Evolutionary conservation across 306 rosid species (phyloP), one percentile per base, ranked within the genome.

Genomic region (Dryas octopetala): DNA sequence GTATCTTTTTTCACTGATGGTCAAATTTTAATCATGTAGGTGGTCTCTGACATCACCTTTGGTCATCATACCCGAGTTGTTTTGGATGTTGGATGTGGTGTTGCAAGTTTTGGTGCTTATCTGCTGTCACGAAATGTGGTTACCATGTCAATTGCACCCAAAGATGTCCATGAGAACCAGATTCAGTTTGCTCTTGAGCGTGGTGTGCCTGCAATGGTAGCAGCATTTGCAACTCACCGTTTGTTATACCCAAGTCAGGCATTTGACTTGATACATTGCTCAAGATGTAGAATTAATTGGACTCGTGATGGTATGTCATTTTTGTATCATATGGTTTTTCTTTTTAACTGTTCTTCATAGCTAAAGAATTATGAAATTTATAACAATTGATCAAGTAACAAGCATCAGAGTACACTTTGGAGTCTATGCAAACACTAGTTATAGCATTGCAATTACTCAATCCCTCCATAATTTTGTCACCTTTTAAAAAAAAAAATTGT

Each of bases 151-250:
- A 41, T 95, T 83, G 98, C 97, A 66, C 98, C 98, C 28, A 95
- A 89, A 83, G 98, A 95, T 81, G 93, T 95, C 71, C 98, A 95
- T 60, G 98, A 95, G 83, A 94, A 94, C 77, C 98, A 94, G 86
- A 91, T 94, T 80, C 98, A 94, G 66, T 91, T 91, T 81, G 97
- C 98, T 74, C 97, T 95, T 46, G 98, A 95, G 81, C 98, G 98
- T n/a, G 96, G 97, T 9, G 97, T 95, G 26, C 98, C 98, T 3
- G 98, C 98, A 72, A 90, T 95, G 98, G 91, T 78, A 51, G 89
- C 93, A 32, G 98, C 93, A 73, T 89, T 95, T 85, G 88, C 97
- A 16, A 90, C 98, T 73, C 96, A 66, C 15, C 97, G 98, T 14
- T 86, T 95, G 38, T 76, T 87, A 54, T 95, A 87, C 85, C 97